Percentiles rank a stretch among this genome's conserved stretches.
Evolutionary conservation across 1,284 basidiomycete species (phyloP).

Genomic region (Sporisorium iseilematis-ciliati): DNA sequence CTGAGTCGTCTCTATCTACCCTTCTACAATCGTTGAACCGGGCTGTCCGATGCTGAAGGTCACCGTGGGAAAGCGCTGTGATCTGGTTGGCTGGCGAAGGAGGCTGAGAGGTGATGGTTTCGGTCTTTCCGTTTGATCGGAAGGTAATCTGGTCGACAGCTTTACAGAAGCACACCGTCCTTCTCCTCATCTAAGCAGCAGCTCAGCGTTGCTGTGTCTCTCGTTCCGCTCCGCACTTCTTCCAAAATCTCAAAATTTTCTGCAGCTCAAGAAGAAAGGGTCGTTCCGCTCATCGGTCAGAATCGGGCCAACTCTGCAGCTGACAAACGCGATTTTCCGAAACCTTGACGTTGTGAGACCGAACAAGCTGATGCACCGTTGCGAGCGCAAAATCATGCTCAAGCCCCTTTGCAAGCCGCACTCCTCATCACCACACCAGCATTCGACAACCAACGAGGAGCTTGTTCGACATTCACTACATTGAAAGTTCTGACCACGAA

Average conservation of each 20-base stretch:
- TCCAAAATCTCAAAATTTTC: slow-evolving; percentile 19
- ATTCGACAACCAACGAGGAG: background rate
- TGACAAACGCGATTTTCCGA: slow-evolving; percentile 3
- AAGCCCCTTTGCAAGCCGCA: background rate
- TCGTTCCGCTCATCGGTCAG: slow-evolving; percentile 1
- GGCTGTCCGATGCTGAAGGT: background rate
- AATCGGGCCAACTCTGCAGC: background rate
- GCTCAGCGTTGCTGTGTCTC: background rate
- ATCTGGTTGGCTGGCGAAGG: background rate
- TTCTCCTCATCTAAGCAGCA: background rate
- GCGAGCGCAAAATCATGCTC: background rate
- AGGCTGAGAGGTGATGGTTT: background rate
- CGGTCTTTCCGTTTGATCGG: slow-evolving; percentile 1
- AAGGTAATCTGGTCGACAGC: background rate
- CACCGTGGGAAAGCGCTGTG: background rate
- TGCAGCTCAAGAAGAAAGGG: slow-evolving; percentile 8
- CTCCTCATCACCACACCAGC: background rate
- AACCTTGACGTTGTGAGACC: background rate
- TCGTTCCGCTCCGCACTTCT: slow-evolving; percentile 4
- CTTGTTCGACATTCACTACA: background rate
- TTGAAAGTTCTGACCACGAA: background rate
- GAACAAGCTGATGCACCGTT: background rate
- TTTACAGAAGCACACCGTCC: background rate
- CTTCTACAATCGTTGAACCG: background rate
- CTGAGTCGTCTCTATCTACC: background rate